Evolutionary conservation across 2,329 filamentous ascomycete genomes (phyloP), one percentile per base, ranked within the genome.

Genomic region (Rhynchosporium secalis): DNA sequence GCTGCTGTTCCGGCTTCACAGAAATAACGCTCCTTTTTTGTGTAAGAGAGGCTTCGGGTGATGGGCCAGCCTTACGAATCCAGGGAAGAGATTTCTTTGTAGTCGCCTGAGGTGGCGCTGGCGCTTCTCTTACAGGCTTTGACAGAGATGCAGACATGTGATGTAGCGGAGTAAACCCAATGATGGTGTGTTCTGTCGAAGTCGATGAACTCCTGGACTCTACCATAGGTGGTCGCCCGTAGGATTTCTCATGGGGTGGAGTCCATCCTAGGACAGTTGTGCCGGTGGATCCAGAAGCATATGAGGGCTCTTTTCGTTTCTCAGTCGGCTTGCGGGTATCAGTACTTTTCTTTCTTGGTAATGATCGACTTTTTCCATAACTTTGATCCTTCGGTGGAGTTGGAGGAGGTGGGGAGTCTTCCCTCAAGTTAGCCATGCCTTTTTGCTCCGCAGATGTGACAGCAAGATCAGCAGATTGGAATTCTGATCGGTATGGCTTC

Each of bases 401-500:
- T n/a, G 51, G 60, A 31, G 64, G 66, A 49, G 62, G 64, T n/a
- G 51, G 31, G 15, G 48, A 54, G 28, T 55, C 38, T 20, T 54
- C 57, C 15, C 52, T 48, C 6, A 56, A 26, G 49, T 58, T 62
- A 6, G 58, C 55, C n/a, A 64, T 61, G 31, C 61, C 47, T 26
- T 56, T 61, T 71, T 78, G 79, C 66, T 79, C 83, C 63, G 65
- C 75, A 65, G 83, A 84, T 10, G 84, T 86, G 1, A 86, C 79
- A 1, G 83, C 82, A 56, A 86, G 75, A 1, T 83, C 82, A 59
- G 81, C 83, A 61, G 78, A 77, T 61, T 75, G 75, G 64, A 86
- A 85, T 63, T 86, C 78, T 3, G 78, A 74, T 52, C 77, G 79
- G 68, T 81, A 86, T 2, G 83, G 83, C 31, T 84, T 70, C 2